phyloP scores from a whole-genome alignment of 345 rosid species.

The Rhodomyrtus tomentosa region DNA sequence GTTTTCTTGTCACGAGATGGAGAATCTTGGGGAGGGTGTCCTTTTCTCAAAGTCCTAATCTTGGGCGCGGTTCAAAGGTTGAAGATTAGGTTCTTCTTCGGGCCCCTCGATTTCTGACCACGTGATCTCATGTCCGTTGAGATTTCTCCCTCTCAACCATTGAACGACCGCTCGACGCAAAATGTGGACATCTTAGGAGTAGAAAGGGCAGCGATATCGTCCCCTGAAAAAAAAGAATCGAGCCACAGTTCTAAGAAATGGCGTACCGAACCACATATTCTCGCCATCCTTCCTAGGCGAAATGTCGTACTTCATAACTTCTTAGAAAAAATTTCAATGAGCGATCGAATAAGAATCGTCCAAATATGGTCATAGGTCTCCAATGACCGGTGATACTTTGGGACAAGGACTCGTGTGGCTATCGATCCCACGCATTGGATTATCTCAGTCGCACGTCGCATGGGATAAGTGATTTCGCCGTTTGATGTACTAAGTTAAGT shows the following conservation, averaged over 20 bases:
- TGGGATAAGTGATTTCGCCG: not conserved
- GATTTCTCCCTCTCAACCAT: not conserved
- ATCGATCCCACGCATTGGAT: rapidly evolving
- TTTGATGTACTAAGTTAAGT: not conserved
- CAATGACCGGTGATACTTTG: rapidly evolving
- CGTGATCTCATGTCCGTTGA: not conserved
- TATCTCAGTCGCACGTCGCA: rapidly evolving
- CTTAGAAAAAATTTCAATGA: not conserved
- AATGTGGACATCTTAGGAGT: not conserved
- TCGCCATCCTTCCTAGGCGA: not conserved
- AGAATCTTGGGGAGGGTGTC: not conserved
- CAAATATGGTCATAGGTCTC: not conserved
- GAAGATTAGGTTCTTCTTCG: not conserved
- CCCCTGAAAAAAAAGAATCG: not conserved
- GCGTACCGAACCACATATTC: not conserved
- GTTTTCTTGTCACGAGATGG: not conserved
- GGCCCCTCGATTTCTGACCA: not conserved
- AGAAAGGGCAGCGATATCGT: not conserved
- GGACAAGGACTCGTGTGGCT: rapidly evolving
- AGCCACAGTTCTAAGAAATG: not conserved
- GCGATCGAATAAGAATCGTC: not conserved
- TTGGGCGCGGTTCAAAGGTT: not conserved
- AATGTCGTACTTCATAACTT: not conserved
- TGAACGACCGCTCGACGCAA: not conserved
- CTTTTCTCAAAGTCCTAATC: not conserved